Percentiles rank a stretch among this genome's conserved stretches.
Conservation (phyloP, 2,329 filamentous ascomycete species). For the Laburnicola sp. region DNA sequence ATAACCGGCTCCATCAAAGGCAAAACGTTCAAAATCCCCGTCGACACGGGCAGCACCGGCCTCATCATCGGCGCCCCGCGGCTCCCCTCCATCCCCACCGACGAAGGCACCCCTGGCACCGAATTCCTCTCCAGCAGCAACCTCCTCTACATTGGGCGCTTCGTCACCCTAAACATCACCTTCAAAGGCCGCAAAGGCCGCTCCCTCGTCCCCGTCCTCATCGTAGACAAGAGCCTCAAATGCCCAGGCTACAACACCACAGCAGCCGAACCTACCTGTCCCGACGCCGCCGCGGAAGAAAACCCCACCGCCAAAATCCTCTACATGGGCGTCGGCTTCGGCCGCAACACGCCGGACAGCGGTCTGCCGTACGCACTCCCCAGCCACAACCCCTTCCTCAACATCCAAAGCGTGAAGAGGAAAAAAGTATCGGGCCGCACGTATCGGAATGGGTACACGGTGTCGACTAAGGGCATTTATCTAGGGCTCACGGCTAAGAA, state of each 20-base stretch:
- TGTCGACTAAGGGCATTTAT: slow-evolving; percentile 11
- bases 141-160: slow-evolving; percentile 12
- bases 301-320: not conserved
- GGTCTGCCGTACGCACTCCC: slow-evolving; percentile 6
- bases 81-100: slow-evolving; percentile 6
- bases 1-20: slow-evolving; percentile 12
- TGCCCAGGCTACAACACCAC: slow-evolving; percentile 14
- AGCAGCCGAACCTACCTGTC: slow-evolving; percentile 7
- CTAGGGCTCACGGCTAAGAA: slow-evolving; percentile 12
- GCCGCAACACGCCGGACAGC: slow-evolving; percentile 4
- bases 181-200: slow-evolving; percentile 6
- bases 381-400: slow-evolving; percentile 23
- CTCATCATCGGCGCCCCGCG: slow-evolving; percentile 11
- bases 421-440: not conserved
- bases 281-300: not conserved
- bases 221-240: slow-evolving; percentile 11
- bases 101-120: slow-evolving; percentile 1
- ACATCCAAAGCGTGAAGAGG: slow-evolving; percentile 13
- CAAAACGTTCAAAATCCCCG: slow-evolving; percentile 5
- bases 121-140: slow-evolving; percentile 9
- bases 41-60: slow-evolving; percentile 18
- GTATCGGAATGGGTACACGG: slow-evolving; percentile 8
- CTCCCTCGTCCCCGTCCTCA: slow-evolving; percentile 8
- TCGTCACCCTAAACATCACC: slow-evolving; percentile 11
- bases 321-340: slow-evolving; percentile 19